Conservation (phyloP, 2,329 filamentous ascomycete species). For the Gaeumannomyces sp. region DNA sequence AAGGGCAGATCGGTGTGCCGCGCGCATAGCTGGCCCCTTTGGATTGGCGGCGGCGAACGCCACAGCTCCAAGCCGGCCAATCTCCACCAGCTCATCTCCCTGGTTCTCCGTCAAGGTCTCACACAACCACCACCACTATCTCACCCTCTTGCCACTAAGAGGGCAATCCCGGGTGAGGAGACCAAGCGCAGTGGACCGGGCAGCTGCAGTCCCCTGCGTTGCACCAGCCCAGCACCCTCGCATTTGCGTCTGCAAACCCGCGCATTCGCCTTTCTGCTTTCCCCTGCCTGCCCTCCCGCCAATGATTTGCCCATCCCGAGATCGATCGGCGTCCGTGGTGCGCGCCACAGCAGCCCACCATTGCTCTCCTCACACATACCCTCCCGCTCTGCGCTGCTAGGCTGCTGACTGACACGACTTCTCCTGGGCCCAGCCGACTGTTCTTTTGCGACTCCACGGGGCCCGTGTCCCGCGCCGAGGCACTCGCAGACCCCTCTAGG, state of each 20-base stretch:
- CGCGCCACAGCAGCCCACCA: neutral
- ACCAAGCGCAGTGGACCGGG: neutral
- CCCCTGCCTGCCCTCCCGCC: neutral
- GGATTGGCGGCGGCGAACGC: neutral
- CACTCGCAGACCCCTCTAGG: neutral
- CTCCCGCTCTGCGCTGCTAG: neutral
- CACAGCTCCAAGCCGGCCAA: constrained; percentile 1
- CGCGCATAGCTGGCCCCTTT: neutral
- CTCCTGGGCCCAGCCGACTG: neutral
- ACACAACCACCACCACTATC: neutral
- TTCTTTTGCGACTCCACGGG: neutral
- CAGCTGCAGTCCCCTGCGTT: neutral
- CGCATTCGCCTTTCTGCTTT: neutral
- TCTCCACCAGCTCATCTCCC: neutral
- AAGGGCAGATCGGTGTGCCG: constrained; percentile 1
- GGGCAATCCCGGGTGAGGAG: neutral
- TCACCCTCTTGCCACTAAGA: neutral
- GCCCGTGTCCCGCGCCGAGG: neutral
- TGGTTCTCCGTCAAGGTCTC: constrained; percentile 1
- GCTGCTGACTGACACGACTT: neutral
- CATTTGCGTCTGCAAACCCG: neutral
- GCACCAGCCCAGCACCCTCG: neutral
- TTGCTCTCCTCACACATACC: neutral
- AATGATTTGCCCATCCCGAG: neutral
- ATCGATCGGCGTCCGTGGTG: neutral